phyloP scores from a whole-genome alignment of 257 asterid species.

The Solanum sitiens region DNA sequence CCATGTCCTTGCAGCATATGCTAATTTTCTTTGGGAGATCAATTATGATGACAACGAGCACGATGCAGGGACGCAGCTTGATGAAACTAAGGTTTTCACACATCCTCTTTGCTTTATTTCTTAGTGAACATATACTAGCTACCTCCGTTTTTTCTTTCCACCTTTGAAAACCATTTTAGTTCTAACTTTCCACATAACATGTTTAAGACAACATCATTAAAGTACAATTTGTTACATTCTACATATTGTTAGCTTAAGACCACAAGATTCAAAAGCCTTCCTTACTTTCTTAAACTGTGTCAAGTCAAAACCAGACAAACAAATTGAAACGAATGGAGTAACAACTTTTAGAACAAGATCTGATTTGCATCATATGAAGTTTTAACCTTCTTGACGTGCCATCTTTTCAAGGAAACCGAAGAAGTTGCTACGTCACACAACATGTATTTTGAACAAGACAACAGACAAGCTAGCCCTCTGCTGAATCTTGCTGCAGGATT shows the following conservation, averaged over 20 bases:
- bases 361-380: neutral
- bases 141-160: no score
- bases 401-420: constrained; percentile 23
- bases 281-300: neutral
- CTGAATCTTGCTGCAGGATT: constrained; percentile 67
- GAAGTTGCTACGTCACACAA: neutral
- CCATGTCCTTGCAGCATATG: constrained; percentile 65
- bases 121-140: neutral
- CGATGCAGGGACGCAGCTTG: constrained; percentile 14
- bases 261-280: neutral
- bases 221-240: no score
- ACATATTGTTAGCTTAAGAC: no score
- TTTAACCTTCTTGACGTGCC: neutral
- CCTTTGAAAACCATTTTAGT: neutral
- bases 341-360: neutral
- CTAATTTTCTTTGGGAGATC: constrained; percentile 70
- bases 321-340: neutral
- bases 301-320: neutral
- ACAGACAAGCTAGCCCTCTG: constrained; percentile 48
- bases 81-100: constrained; percentile 18
- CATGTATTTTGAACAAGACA: constrained; percentile 18
- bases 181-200: neutral
- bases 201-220: neutral
- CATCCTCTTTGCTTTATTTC: constrained; percentile 9
- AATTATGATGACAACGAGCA: constrained; percentile 38